Conservation (phyloP, 108 stramenopile genomes). For the Skeletonema costatum region DNA sequence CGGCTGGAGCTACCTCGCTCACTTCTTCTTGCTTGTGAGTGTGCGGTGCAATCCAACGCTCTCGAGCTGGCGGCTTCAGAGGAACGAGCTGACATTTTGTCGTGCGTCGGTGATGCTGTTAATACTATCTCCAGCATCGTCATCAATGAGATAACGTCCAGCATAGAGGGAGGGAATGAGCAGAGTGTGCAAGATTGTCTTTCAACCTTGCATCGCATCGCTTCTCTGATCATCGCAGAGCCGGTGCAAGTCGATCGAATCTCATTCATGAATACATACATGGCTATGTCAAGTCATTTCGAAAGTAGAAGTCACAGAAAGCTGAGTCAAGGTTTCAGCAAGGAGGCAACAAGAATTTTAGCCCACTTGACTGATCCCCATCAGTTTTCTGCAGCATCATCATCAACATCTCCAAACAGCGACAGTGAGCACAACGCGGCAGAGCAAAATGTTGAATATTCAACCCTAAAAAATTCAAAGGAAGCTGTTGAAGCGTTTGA, state of each 20-base stretch:
- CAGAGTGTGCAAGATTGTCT: constrained; percentile 17
- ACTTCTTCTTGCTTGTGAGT: constrained; percentile 67
- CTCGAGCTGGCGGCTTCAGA: constrained; percentile 19
- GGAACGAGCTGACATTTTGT: constrained; percentile 17
- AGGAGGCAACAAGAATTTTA: constrained; percentile 20
- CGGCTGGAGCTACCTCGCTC: constrained; percentile 62
- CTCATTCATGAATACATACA: constrained; percentile 13
- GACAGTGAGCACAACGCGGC: neutral
- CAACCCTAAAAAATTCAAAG: neutral
- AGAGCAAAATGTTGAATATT: neutral
- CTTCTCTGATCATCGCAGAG: constrained; percentile 23
- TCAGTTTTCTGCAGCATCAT: constrained; percentile 7
- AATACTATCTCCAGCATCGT: constrained; percentile 20
- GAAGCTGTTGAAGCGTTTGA: neutral
- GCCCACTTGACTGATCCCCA: constrained; percentile 34
- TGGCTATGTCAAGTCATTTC: constrained; percentile 9
- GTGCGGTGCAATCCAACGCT: constrained; percentile 40
- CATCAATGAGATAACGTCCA: constrained; percentile 13
- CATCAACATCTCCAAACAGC: neutral
- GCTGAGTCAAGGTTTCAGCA: constrained; percentile 8
- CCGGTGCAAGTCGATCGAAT: neutral
- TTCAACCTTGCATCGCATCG: constrained; percentile 25
- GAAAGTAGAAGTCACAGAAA: constrained; percentile 1
- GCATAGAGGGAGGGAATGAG: constrained; percentile 9
- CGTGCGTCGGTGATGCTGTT: constrained; percentile 20